Evolutionary conservation across 768 basidiomycete species (phyloP), one percentile per base, ranked within the genome.

Genomic region (Pholiota conissans): DNA sequence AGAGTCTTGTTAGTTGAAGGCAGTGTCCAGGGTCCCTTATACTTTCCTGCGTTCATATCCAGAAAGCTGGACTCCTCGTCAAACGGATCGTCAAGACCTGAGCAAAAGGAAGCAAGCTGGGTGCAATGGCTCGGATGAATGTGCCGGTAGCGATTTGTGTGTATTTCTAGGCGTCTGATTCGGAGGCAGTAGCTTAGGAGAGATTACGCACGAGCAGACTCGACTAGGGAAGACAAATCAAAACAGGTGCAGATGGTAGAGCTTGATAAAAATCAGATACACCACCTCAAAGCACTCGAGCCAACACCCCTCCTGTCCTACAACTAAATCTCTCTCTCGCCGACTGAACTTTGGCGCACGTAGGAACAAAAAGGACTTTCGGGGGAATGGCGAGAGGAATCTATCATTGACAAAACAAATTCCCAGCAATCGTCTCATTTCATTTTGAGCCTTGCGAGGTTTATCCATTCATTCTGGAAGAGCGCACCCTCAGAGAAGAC

Each of bases 381-480:
- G 37, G 5, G 20, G 37, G 37, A 39, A 39, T 7, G 14, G 37
- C 20, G 0, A n/a, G 16, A 16, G 9, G 29, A 10, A 18, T 22
- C 9, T 10, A 34, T 30, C 16, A 35, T 6, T 32, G 30, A 2
- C 18, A 39, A 34, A 50, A 32, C 49, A 50, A 20, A 47, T 32
- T 30, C 29, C 30, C 32, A 30, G 30, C n/a, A 18, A 30, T n/a
- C 14, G 49, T 35, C 16, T 18, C 14, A 16, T 50, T 29, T 20
- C 8, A 9, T n/a, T 22, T 11, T 22, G 20, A 20, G 7, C 47
- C 24, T 7, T 34, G 62, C 62, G 62, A 63, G 49, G 57, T 63
- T 63, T 49, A 55, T 61, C 62, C 62, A 49, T 53, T 32, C 39
- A 42, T 20, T 42, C 45, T 56, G 62, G 54, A 47, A 48, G 18